These are phyloP conservation scores for Onygenales sp. DNA, from an alignment of 2,329 filamentous ascomycete genomes.

Conservation along the genomic window DNA sequence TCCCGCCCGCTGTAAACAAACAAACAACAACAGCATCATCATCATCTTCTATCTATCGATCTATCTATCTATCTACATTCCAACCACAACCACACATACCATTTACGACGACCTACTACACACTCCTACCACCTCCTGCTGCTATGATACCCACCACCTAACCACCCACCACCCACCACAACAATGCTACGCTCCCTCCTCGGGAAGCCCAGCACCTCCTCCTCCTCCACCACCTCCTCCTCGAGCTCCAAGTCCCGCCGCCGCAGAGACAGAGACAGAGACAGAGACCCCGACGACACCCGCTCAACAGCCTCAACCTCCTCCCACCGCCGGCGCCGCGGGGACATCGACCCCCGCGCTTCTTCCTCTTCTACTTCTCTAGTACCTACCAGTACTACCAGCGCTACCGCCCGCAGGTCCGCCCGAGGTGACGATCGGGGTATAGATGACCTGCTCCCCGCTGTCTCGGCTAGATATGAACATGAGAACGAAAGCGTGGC, in stretches of 20 bases:
- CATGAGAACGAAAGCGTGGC: slow-evolving; percentile 6
- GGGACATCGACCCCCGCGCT: slow-evolving; percentile 19
- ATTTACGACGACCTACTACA: too few relatives aligned
- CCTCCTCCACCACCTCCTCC: slow-evolving; percentile 4
- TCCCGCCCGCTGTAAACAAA: too few relatives aligned
- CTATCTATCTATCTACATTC: too few relatives aligned
- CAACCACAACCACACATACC: too few relatives aligned
- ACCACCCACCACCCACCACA: background rate
- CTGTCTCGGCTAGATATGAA: slow-evolving; percentile 12
- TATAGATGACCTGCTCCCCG: slow-evolving; percentile 9
- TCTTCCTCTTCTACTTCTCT: slow-evolving; percentile 18
- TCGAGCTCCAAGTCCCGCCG: slow-evolving; percentile 12
- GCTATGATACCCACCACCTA: background rate
- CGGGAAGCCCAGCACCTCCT: background rate
- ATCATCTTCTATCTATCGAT: too few relatives aligned
- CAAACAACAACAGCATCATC: too few relatives aligned
- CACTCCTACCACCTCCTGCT: background rate
- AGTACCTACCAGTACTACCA: background rate
- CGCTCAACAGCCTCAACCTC: slow-evolving; percentile 9
- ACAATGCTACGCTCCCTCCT: slow-evolving; percentile 6
- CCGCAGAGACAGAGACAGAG: slow-evolving; percentile 15
- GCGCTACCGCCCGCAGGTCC: slow-evolving; percentile 27
- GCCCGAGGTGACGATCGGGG: slow-evolving; percentile 38
- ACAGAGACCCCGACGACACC: slow-evolving; percentile 6
- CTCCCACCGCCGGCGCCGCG: slow-evolving; percentile 1